Evolutionary conservation across 768 basidiomycete species (phyloP), one percentile per base, ranked within the genome.

Genomic region (Tricholoma sp.): DNA sequence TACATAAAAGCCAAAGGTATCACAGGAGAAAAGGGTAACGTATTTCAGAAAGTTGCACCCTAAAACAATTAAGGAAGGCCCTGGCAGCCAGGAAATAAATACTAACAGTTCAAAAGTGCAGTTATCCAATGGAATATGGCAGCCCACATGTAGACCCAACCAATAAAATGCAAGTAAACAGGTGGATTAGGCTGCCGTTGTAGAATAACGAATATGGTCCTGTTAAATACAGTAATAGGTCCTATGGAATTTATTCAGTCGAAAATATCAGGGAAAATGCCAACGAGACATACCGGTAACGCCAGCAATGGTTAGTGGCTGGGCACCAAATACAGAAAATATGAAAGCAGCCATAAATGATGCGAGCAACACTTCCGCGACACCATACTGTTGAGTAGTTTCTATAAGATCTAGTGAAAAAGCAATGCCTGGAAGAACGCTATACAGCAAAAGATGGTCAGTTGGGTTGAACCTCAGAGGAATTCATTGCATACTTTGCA

Each of bases 361-460:
- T 2, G 86, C 82, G 7, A 90, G 62, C 0, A 96, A 74, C 6
- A 94, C 89, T 69, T 97, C 95, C 1, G 90, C 76, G 12, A 97
- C 91, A 2, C 94, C 94, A 71, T 97, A 96, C 63, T 92, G 81
- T 20, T 84, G 79, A 1, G 93, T 94, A 0, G 92, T 94, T 69
- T 95, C 91, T 68, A 95, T 96, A 12, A 97, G 74, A 66, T 95
- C 92, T 52, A 97, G 68, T 18, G 92, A 93, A 69, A 97, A 97
- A 1, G 95, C 94, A 45, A 95, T 88, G 8, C 89, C 92, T 13
- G 94, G 92, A 15, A 94, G 77, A n/a, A 94, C 84, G 60, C 89
- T 89, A 61, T 4, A 52, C 5, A 39, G 1, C 12, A 50, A 31
- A 5, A 51, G 2, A 50, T 56, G 29, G 53, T 32, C 12, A 32